Percentiles rank a stretch among this genome's conserved stretches.
Evolutionary conservation across 78 protist species (phyloP).

Genomic region (Polysphondylium violaceum): DNA sequence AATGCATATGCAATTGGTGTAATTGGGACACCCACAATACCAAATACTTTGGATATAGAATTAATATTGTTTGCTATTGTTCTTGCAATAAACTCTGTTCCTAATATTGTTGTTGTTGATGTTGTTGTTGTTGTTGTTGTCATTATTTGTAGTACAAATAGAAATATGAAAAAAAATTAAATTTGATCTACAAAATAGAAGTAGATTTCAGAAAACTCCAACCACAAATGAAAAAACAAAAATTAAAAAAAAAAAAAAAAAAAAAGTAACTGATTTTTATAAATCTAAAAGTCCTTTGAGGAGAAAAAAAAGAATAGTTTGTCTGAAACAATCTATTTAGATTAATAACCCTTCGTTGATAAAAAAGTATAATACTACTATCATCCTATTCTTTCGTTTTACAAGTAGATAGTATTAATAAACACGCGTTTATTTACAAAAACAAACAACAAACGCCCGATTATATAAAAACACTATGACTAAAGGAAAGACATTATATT

Average conservation of each 20-base stretch:
- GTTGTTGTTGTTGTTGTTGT: background rate
- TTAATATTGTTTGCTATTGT: constrained; percentile 5
- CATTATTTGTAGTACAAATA: background rate
- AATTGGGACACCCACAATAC: constrained; percentile 83
- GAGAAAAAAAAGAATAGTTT: background rate
- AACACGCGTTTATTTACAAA: too few relatives aligned
- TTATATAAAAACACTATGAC: too few relatives aligned
- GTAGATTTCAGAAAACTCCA: background rate
- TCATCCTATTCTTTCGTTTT: too few relatives aligned
- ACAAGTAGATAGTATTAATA: too few relatives aligned
- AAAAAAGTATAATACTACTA: too few relatives aligned
- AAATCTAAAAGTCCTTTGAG: background rate
- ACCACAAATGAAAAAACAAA: background rate
- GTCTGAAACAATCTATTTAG: background rate
- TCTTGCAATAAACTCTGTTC: constrained; percentile 28
- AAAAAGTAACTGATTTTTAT: background rate
- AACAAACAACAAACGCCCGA: too few relatives aligned
- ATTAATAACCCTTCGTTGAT: too few relatives aligned
- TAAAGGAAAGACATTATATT: constrained; percentile 44
- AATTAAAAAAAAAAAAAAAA: background rate
- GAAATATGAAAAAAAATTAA: background rate
- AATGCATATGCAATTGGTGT: constrained; percentile 52
- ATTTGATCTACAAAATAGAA: background rate
- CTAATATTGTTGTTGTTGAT: background rate
- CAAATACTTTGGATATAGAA: constrained; percentile 73